Evolutionary conservation across 306 rosid genomes (phyloP).

Genomic region (Citrullus amarus): DNA sequence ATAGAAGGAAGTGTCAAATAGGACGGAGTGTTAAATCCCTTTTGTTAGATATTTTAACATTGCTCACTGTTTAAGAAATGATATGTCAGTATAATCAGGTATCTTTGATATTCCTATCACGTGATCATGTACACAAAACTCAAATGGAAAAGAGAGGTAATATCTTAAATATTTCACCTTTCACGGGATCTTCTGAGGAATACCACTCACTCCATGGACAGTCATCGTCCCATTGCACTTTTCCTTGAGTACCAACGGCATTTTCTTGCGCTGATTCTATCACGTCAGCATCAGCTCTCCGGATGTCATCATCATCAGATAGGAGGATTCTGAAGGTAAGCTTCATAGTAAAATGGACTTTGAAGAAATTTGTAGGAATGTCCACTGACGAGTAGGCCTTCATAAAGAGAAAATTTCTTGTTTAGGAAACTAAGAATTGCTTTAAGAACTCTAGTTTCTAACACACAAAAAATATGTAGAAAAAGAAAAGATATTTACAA

Average conservation of each 20-base stretch:
- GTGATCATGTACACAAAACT: background rate
- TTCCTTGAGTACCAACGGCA: constrained; percentile 32
- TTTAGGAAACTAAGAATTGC: background rate
- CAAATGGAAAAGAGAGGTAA: background rate
- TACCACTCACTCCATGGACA: constrained; percentile 98
- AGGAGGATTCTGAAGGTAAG: constrained; percentile 74
- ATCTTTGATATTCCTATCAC: background rate
- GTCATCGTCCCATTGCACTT: constrained; percentile 85
- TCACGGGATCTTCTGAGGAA: constrained; percentile 91
- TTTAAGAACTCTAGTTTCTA: background rate
- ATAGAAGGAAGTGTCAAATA: background rate
- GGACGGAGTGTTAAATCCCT: background rate
- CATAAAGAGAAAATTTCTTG: constrained; percentile 28
- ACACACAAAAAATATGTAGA: constrained; percentile 8
- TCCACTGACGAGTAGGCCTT: constrained; percentile 90
- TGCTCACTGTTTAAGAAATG: background rate
- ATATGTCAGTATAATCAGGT: constrained; percentile 2
- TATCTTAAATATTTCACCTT: constrained; percentile 36
- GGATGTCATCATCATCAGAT: constrained; percentile 49
- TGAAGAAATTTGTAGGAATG: constrained; percentile 59
- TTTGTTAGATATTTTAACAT: background rate
- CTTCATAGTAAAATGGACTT: constrained; percentile 81
- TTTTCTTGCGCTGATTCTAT: constrained; percentile 32
- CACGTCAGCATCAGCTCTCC: constrained; percentile 34
- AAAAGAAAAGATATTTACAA: background rate